Evolutionary conservation across 345 rosid genomes (phyloP).

Genomic region (Moricandia arvensis): DNA sequence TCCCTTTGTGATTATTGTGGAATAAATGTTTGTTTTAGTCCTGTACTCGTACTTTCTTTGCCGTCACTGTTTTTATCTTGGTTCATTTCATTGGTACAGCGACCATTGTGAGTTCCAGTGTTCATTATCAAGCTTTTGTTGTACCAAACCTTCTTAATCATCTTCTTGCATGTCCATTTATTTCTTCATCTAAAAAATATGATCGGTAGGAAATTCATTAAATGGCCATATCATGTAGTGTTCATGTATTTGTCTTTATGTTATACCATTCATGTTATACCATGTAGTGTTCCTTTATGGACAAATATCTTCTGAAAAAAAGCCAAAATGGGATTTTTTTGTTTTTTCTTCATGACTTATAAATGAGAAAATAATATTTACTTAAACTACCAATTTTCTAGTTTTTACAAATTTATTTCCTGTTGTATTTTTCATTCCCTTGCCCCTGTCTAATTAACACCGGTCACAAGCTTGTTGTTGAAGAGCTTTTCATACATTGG

Average conservation of each 20-base stretch:
- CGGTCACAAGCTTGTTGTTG: background rate
- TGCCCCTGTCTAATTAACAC: background rate
- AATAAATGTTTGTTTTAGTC: slow-evolving; percentile 12
- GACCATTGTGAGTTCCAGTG: slow-evolving; percentile 20
- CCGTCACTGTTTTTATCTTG: slow-evolving; percentile 3
- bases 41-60: slow-evolving; percentile 15
- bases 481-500: background rate
- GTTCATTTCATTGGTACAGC: slow-evolving; percentile 14
- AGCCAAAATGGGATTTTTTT: background rate
- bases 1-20: slow-evolving; percentile 30
- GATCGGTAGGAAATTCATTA: background rate
- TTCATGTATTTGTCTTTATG: too few relatives aligned
- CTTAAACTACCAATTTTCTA: background rate
- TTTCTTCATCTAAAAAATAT: slow-evolving; percentile 4
- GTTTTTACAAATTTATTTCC: background rate
- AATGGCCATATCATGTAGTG: background rate
- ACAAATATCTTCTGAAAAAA: background rate
- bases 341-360: background rate
- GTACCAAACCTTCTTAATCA: slow-evolving; percentile 20
- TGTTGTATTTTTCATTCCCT: background rate
- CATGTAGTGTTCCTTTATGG: background rate
- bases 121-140: slow-evolving; percentile 13
- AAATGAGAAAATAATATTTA: background rate
- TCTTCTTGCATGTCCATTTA: slow-evolving; percentile 12
- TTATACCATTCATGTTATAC: background rate